Conservation (phyloP, 2,329 filamentous ascomycete species). For the Clonostachys chloroleuca region DNA sequence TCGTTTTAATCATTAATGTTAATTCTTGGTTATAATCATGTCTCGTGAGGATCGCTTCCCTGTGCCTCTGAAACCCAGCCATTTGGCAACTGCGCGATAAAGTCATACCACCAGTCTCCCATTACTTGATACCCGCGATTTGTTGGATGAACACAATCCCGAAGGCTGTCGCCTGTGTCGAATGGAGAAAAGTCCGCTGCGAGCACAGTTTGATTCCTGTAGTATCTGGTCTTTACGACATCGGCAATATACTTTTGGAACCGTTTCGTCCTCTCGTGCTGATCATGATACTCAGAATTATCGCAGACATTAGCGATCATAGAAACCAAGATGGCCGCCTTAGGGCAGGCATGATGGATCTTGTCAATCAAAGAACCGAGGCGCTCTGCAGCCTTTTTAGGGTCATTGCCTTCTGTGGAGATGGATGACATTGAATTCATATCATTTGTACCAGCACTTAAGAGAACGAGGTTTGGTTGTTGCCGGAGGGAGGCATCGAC, state of each 20-base stretch:
- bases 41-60: conserved; percentile 10
- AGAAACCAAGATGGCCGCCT: conserved; percentile 25
- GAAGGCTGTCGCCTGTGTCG: conserved; percentile 1
- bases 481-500: conserved; percentile 22
- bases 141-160: conserved; percentile 27
- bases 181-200: conserved; percentile 23
- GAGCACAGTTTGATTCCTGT: conserved; percentile 18
- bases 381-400: conserved; percentile 14
- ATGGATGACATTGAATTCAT: conserved; percentile 19
- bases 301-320: conserved; percentile 24
- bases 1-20: too few relatives aligned
- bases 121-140: conserved; percentile 23
- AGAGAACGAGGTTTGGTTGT: conserved; percentile 25
- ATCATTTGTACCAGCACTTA: conserved; percentile 31
- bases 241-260: conserved; percentile 21
- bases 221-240: conserved; percentile 15
- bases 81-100: conserved; percentile 23
- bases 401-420: conserved; percentile 23
- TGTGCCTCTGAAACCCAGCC: conserved; percentile 25
- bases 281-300: conserved; percentile 1
- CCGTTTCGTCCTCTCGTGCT: conserved; percentile 11
- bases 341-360: conserved; percentile 20
- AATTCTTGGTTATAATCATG: too few relatives aligned
- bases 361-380: conserved; percentile 24
- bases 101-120: conserved; percentile 29